phyloP scores from a whole-genome alignment of 192 early-diverging fungal genomes.

The Coemansia sp. region DNA sequence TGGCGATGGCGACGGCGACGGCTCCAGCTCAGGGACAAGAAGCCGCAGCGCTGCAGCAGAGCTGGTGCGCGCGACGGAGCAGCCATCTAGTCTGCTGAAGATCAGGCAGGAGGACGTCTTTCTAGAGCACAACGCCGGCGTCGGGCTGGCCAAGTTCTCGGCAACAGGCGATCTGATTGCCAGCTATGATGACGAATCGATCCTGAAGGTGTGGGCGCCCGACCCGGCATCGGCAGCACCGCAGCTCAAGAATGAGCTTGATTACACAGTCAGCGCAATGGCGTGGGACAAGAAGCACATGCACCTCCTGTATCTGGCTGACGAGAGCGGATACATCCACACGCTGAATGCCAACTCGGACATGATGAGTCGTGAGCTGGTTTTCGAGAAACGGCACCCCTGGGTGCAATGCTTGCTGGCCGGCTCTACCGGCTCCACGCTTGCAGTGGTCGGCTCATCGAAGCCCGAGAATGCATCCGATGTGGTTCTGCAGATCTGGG shows the following conservation, averaged over 20 bases:
- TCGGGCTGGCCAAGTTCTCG: constrained; percentile 49
- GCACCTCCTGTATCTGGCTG: constrained; percentile 51
- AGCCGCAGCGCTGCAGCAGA: background rate
- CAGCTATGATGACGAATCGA: constrained; percentile 56
- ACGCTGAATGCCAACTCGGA: constrained; percentile 52
- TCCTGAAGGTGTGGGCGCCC: constrained; percentile 53
- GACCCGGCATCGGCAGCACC: constrained; percentile 32
- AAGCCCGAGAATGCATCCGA: constrained; percentile 47
- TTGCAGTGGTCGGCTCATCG: constrained; percentile 43
- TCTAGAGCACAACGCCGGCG: constrained; percentile 51
- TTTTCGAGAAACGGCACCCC: constrained; percentile 28
- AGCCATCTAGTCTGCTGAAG: constrained; percentile 33
- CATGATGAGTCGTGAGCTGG: constrained; percentile 41
- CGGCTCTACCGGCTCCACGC: constrained; percentile 35
- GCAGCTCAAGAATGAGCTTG: constrained; percentile 53
- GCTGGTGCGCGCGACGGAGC: constrained; percentile 26
- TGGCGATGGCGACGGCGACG: background rate
- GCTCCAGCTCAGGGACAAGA: background rate
- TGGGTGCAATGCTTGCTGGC: constrained; percentile 51
- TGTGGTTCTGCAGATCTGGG: constrained; percentile 42
- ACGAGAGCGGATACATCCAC: constrained; percentile 47
- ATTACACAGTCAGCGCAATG: constrained; percentile 49
- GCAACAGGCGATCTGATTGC: constrained; percentile 46
- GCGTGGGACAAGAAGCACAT: constrained; percentile 50
- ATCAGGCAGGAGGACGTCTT: constrained; percentile 55